Evolutionary conservation across 139 green algal genomes (phyloP).

Genomic region (Tetratostichococcus sp.): DNA sequence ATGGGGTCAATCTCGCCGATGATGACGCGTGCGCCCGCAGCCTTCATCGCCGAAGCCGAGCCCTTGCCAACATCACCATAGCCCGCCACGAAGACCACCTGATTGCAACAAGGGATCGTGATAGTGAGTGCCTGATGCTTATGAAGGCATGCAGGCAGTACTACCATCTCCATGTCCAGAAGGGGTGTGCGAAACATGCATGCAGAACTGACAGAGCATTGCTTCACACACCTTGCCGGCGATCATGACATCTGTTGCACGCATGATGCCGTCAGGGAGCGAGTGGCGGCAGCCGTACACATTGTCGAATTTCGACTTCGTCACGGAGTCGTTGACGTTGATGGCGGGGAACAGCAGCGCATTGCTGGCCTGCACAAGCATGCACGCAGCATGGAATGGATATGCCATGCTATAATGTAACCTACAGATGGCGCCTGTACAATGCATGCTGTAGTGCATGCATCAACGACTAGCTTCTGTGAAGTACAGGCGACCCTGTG

Average conservation of each 20-base stretch:
- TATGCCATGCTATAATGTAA: neutral
- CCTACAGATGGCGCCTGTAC: too few species aligned
- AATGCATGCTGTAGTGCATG: too few species aligned
- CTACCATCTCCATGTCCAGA: too few species aligned
- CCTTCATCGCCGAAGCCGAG: constrained; percentile 94
- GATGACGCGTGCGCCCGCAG: constrained; percentile 82
- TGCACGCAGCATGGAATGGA: too few species aligned
- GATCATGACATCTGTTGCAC: constrained; percentile 98
- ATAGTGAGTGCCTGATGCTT: too few species aligned
- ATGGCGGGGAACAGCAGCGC: constrained; percentile 98
- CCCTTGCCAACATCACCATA: constrained; percentile 99
- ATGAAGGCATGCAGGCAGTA: too few species aligned
- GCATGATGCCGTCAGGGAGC: constrained; percentile 99
- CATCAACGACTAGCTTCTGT: too few species aligned
- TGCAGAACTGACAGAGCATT: too few species aligned
- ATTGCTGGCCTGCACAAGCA: constrained; percentile 48
- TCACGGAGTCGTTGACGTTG: constrained; percentile 99
- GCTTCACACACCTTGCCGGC: constrained; percentile 58
- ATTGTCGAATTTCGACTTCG: constrained; percentile 99
- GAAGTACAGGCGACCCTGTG: too few species aligned
- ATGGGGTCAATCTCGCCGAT: constrained; percentile 99
- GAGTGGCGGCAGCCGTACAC: constrained; percentile 99
- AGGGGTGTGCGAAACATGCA: too few species aligned
- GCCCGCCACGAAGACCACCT: constrained; percentile 71
- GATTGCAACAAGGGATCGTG: neutral